Evolutionary conservation across 2,329 filamentous ascomycete species (phyloP).

Genomic region (Parastagonospora nodorum): DNA sequence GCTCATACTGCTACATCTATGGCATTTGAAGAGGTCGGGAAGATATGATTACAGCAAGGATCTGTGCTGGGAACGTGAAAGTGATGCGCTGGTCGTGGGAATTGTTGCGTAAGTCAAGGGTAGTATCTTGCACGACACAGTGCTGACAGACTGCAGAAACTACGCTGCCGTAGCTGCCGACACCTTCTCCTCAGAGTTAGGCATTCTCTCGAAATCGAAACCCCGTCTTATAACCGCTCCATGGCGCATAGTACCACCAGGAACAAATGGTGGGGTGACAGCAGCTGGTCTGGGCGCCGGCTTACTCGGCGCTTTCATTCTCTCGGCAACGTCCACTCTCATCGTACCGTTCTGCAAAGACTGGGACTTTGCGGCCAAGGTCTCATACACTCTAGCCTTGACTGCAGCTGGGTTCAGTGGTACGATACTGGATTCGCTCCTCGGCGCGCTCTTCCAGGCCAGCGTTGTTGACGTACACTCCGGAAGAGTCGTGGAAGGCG

Average conservation of each 20-base stretch:
- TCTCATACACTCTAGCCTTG: constrained; percentile 57
- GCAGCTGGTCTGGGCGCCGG: constrained; percentile 74
- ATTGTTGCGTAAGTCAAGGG: constrained; percentile 51
- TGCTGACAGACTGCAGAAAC: constrained; percentile 63
- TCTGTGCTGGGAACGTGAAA: constrained; percentile 49
- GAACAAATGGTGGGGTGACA: constrained; percentile 94
- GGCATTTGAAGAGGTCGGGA: constrained; percentile 48
- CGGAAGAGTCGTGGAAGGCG: constrained; percentile 88
- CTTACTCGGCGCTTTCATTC: constrained; percentile 69
- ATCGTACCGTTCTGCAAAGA: constrained; percentile 71
- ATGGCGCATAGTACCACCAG: constrained; percentile 79
- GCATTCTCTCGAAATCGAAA: constrained; percentile 76
- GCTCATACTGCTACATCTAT: constrained; percentile 59
- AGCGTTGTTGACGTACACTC: constrained; percentile 83
- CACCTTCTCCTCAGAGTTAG: constrained; percentile 93
- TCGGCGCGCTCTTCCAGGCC: constrained; percentile 83
- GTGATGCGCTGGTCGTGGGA: constrained; percentile 52
- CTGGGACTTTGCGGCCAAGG: constrained; percentile 28
- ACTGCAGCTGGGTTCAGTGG: constrained; percentile 77
- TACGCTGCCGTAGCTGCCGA: constrained; percentile 92
- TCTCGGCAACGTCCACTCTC: constrained; percentile 70
- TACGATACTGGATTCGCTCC: constrained; percentile 82
- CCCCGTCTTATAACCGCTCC: constrained; percentile 87
- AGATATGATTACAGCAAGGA: constrained; percentile 26
- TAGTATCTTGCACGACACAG: not conserved